Evolutionary conservation across 345 rosid species (phyloP).

Genomic region (Microcos paniculata): DNA sequence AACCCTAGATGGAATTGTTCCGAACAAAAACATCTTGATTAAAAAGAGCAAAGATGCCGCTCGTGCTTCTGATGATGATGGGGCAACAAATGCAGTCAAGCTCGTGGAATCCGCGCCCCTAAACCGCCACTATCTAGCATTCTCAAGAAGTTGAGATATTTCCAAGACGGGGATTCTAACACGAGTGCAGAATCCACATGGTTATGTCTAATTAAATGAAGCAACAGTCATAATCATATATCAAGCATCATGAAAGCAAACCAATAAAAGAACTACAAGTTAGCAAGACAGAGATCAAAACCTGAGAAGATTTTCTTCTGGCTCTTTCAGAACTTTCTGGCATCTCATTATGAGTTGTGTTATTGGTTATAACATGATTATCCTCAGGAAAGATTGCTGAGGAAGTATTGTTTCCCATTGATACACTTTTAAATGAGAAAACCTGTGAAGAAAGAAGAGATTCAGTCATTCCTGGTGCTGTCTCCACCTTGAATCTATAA

Average conservation of each 20-base stretch:
- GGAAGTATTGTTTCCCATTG: slow-evolving; percentile 48
- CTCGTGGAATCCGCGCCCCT: not conserved
- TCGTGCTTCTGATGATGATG: not conserved
- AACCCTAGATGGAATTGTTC: slow-evolving; percentile 2
- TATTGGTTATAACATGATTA: slow-evolving; percentile 27
- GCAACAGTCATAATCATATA: not conserved
- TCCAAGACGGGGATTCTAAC: not conserved
- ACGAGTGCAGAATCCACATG: not conserved
- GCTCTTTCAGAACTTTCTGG: slow-evolving; percentile 56
- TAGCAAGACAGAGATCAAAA: slow-evolving; percentile 25
- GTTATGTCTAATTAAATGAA: not conserved
- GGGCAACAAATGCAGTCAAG: not conserved
- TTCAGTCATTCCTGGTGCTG: slow-evolving; percentile 54
- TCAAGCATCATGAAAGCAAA: not conserved
- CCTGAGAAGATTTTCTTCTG: slow-evolving; percentile 59
- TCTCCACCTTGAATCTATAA: slow-evolving; percentile 84
- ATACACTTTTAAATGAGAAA: slow-evolving; percentile 79
- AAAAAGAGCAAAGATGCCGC: not conserved
- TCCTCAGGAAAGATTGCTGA: slow-evolving; percentile 31
- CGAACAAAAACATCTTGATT: not conserved
- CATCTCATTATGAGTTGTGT: slow-evolving; percentile 23
- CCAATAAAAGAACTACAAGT: not conserved
- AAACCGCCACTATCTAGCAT: too few relatives aligned
- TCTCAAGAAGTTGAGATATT: not conserved
- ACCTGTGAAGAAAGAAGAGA: slow-evolving; percentile 86